Percentiles rank a stretch among this genome's conserved stretches.
Evolutionary conservation across 129 eudicot species (phyloP).

Genomic region (Glebionis coronaria): DNA sequence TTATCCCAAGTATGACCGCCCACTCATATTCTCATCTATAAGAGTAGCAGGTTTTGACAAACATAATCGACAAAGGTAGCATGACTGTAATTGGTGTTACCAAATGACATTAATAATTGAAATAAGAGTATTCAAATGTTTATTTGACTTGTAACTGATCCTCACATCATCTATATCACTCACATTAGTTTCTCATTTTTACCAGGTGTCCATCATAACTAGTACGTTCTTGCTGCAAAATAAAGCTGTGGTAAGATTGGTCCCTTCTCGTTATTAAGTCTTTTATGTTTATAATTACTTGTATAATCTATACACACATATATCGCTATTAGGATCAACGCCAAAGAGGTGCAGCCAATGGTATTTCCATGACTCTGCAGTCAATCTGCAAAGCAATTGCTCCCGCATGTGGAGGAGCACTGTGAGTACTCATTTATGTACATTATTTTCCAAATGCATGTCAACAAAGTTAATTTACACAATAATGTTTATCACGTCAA

Average conservation of each 20-base stretch:
- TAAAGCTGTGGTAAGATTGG: conserved; percentile 66
- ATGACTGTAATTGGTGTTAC: no score
- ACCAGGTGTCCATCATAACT: no score
- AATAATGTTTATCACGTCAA: no score
- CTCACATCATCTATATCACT: no score
- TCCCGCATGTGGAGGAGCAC: no score
- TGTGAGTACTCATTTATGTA: conserved; percentile 46
- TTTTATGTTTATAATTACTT: background rate
- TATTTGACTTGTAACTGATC: background rate
- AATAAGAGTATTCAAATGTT: background rate
- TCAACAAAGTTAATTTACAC: background rate
- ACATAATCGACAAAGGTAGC: background rate
- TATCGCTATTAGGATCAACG: conserved; percentile 55
- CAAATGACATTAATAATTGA: no score
- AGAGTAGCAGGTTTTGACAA: background rate
- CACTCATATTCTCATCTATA: background rate
- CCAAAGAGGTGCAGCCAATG: conserved; percentile 96
- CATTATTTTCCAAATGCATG: background rate
- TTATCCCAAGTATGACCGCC: background rate
- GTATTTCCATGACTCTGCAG: no score
- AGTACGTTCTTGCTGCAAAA: conserved; percentile 70
- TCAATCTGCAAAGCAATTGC: no score
- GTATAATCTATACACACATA: background rate
- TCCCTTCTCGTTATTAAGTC: background rate
- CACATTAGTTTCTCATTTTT: no score